These are phyloP conservation scores for Fusarium setosum DNA, from an alignment of 2,329 filamentous ascomycete species.

Conservation along the genomic window DNA sequence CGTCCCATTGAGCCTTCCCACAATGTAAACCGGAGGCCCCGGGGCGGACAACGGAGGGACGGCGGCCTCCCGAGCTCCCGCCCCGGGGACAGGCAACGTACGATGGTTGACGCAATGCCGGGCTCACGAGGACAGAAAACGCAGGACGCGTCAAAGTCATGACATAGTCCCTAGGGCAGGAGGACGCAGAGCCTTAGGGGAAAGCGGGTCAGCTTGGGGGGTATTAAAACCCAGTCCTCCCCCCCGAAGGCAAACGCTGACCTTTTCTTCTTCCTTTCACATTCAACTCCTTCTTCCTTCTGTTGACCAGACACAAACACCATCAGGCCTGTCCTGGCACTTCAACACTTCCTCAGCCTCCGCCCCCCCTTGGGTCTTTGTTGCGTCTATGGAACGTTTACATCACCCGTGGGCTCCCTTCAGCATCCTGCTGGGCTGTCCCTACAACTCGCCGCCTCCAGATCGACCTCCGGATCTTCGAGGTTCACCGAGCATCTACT, in stretches of 20 bases:
- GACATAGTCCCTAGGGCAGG: slow-evolving; percentile 2
- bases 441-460: neutral
- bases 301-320: neutral
- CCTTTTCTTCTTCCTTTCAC: slow-evolving; percentile 1
- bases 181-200: slow-evolving; percentile 1
- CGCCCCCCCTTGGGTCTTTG: slow-evolving; percentile 8
- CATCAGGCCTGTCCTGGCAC: neutral
- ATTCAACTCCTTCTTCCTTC: neutral
- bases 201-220: neutral
- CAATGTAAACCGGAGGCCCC: neutral
- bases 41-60: slow-evolving; percentile 7
- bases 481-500: neutral
- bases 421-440: neutral
- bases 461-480: neutral
- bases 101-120: slow-evolving; percentile 12
- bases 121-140: neutral
- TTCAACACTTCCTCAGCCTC: neutral
- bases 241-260: slow-evolving; percentile 1
- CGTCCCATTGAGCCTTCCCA: neutral
- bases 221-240: neutral
- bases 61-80: neutral
- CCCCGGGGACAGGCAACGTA: slow-evolving; percentile 2
- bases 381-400: slow-evolving; percentile 29
- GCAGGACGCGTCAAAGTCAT: slow-evolving; percentile 5
- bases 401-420: slow-evolving; percentile 13